phyloP scores from a whole-genome alignment of 805 yeast genomes.

The Wickerhamiella lipophila region DNA sequence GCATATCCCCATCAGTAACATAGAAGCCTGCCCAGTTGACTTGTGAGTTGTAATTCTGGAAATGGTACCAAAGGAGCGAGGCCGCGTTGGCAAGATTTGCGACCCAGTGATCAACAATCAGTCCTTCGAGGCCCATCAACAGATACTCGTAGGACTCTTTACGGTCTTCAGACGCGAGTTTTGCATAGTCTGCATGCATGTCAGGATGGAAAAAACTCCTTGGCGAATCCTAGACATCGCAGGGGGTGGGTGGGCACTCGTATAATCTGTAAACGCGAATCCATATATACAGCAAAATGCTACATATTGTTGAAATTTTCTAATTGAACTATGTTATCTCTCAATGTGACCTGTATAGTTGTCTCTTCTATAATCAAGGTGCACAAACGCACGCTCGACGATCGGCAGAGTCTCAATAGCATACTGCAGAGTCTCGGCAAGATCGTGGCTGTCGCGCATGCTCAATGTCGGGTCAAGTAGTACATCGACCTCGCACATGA shows the following conservation, averaged over 20 bases:
- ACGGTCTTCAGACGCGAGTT: slow-evolving; percentile 14
- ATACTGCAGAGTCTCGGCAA: slow-evolving; percentile 71
- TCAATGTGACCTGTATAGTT: slow-evolving; percentile 30
- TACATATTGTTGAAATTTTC: no score
- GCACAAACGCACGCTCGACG: slow-evolving; percentile 74
- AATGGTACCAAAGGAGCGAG: slow-evolving; percentile 80
- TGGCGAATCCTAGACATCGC: no score
- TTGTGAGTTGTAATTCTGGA: slow-evolving; percentile 34
- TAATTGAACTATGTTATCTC: not conserved
- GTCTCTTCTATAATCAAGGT: slow-evolving; percentile 41
- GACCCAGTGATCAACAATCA: slow-evolving; percentile 69
- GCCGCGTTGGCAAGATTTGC: slow-evolving; percentile 79
- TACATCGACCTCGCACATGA: slow-evolving; percentile 66
- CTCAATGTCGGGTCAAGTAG: slow-evolving; percentile 40
- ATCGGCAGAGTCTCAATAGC: slow-evolving; percentile 64
- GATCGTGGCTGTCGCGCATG: slow-evolving; percentile 60
- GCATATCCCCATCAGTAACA: slow-evolving; percentile 37
- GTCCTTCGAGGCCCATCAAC: slow-evolving; percentile 49
- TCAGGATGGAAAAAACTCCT: slow-evolving; percentile 8
- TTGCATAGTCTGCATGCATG: slow-evolving; percentile 61
- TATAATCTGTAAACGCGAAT: not conserved
- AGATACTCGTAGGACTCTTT: slow-evolving; percentile 46
- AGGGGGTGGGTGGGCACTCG: not conserved
- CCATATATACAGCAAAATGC: no score
- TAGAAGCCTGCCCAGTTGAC: slow-evolving; percentile 96